phyloP scores from a whole-genome alignment of 2,329 filamentous ascomycete species.

The Pestalotiopsis sp. region DNA sequence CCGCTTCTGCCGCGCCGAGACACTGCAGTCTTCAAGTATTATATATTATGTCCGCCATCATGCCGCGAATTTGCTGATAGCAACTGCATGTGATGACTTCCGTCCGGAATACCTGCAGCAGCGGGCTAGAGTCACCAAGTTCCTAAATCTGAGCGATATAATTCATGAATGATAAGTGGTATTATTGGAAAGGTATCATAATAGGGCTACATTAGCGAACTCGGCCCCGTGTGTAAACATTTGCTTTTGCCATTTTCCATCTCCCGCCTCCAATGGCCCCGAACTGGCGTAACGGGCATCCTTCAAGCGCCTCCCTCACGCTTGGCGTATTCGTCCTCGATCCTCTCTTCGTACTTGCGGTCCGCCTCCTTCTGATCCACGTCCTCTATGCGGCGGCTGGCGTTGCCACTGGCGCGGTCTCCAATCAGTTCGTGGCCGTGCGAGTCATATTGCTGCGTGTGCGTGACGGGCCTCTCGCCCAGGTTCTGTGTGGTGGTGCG shows the following conservation, averaged over 20 bases:
- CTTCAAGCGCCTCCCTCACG: conserved; percentile 4
- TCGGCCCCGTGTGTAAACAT: background rate
- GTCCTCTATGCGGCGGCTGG: conserved; percentile 11
- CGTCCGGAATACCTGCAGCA: no score
- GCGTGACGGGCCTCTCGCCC: conserved; percentile 7
- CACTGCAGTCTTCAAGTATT: no score
- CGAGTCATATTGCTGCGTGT: conserved; percentile 7
- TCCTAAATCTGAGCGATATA: background rate
- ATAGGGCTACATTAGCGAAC: background rate
- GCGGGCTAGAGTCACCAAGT: no score
- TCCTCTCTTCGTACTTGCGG: conserved; percentile 2
- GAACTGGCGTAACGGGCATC: background rate
- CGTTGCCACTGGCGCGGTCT: background rate
- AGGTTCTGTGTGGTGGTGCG: conserved; percentile 13
- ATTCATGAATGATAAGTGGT: background rate
- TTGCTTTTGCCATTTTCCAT: background rate
- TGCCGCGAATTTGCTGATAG: no score
- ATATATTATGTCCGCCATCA: no score
- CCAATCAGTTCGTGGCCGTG: conserved; percentile 9
- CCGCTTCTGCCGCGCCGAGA: no score
- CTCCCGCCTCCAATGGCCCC: background rate
- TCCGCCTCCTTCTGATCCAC: background rate
- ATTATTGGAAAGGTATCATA: background rate
- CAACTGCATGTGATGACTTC: no score
- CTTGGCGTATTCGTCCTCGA: conserved; percentile 9